Base-by-base conservation (phyloP, 257 asterid species). In the Leptodermis oblonga region DNA sequence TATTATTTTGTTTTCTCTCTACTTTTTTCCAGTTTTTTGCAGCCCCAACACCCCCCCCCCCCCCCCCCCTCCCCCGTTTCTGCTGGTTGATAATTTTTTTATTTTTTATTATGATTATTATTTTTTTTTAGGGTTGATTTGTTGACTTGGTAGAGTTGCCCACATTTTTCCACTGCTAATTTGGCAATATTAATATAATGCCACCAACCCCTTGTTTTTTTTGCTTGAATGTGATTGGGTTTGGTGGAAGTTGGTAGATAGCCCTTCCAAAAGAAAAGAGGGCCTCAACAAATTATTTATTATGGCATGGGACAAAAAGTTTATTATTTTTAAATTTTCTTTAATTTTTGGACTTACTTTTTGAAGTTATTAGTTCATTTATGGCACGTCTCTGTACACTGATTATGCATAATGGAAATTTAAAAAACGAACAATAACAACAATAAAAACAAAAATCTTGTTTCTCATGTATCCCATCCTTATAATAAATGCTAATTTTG, bases 201-300 rank as follows among this genome's bases (percentile, higher is more conserved):
- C 22, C 15, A 6, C 30, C 28, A 8, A 31, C 36, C 56, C 17
- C n/a, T 18, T 31, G 46, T 7, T 4, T 51, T 39, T 34, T 43
- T 62, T 30, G 39, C 5, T 25, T 25, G 33, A 22, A 2, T 49
- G 15, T 53, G 43, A 48, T 62, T 25, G 43, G 30, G 54, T 62
- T 62, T 10, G 64, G 70, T 71, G 51, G 75, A 62, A 71, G 75
- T 71, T 49, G 75, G 75, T 71, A 71, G 69, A 49, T 39, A 67
- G n/a, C n/a, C 66, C 59, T 45, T 31, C 31, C 28, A 60, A 70
- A 69, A 59, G 58, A 28, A 23, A n/a, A 28, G 3, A 26, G 42
- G 25, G 48, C 23, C 3, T 17, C 28, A 1, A 41, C 31, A 41
- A 41, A 41, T 23, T 41, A 45, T 65, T 25, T 25, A 34, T 34